Percentiles rank a stretch among this genome's conserved stretches.
Evolutionary conservation across 169 alveolate genomes (phyloP).

Genomic region (Miamiensis avidus): DNA sequence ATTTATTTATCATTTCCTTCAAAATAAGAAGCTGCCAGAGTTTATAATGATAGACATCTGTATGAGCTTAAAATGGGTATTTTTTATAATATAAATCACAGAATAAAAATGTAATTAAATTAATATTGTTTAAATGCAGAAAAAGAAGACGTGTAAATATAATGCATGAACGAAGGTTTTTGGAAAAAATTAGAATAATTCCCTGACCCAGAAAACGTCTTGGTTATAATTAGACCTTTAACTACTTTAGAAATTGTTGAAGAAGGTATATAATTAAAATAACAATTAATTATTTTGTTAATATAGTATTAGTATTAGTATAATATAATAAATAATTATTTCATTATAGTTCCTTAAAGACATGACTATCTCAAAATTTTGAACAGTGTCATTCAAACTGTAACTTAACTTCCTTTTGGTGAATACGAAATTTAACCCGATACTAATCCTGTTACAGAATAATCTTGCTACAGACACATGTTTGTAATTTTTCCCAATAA

Average conservation of each 20-base stretch:
- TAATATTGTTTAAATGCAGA: background rate
- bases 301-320: too few species aligned
- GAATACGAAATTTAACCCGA: conserved; percentile 5
- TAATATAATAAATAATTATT: too few species aligned
- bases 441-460: conserved; percentile 8
- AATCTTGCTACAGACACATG: background rate
- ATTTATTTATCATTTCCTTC: conserved; percentile 2
- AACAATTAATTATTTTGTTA: too few species aligned
- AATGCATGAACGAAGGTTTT: conserved; percentile 6
- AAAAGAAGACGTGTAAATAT: conserved; percentile 5
- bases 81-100: too few species aligned
- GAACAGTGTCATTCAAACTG: conserved; percentile 1
- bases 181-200: conserved; percentile 12
- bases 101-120: too few species aligned
- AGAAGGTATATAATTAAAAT: background rate
- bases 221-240: conserved; percentile 7
- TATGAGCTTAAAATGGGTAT: conserved; percentile 16
- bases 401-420: conserved; percentile 1
- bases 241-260: conserved; percentile 11
- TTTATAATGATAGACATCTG: conserved; percentile 12
- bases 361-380: background rate
- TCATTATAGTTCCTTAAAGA: conserved; percentile 6
- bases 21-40: conserved; percentile 8
- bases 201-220: conserved; percentile 4
- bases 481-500: conserved; percentile 11